phyloP scores from a whole-genome alignment of 352 stramenopile species.

The Globisporangium nagaii region DNA sequence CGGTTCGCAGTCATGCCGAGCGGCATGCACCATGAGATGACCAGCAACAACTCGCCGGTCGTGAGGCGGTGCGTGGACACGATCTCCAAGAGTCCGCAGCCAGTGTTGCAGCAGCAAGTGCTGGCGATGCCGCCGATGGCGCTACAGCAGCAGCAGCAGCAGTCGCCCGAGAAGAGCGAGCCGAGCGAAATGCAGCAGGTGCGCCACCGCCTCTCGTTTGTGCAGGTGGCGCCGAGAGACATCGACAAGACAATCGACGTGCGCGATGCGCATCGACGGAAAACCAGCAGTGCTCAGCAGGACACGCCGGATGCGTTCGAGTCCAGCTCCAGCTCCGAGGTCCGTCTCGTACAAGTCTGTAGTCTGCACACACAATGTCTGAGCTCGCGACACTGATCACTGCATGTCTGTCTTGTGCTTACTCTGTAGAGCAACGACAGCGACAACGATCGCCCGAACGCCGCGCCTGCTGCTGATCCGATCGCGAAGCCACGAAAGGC shows the following conservation, averaged over 20 bases:
- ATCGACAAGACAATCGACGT: slow-evolving; percentile 10
- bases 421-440: slow-evolving; percentile 4
- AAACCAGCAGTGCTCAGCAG: not conserved
- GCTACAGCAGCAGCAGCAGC: slow-evolving; percentile 14
- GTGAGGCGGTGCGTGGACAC: not conserved
- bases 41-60: not conserved
- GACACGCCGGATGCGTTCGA: slow-evolving; percentile 1
- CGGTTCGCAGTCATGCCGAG: slow-evolving; percentile 22
- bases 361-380: not conserved
- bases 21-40: not conserved
- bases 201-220: not conserved
- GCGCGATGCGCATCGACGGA: not conserved
- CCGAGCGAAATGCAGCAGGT: slow-evolving; percentile 14
- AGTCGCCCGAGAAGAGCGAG: slow-evolving; percentile 6
- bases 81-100: slow-evolving; percentile 9
- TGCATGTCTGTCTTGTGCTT: not conserved
- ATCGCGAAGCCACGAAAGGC: slow-evolving; percentile 13
- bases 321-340: slow-evolving; percentile 1
- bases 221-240: not conserved
- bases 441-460: not conserved
- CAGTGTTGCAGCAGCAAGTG: slow-evolving; percentile 7
- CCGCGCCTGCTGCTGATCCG: slow-evolving; percentile 2
- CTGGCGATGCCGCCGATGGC: not conserved
- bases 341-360: not conserved
- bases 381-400: not conserved